phyloP scores from a whole-genome alignment of 2,329 filamentous ascomycete species.

The Paramyrothecium sp. region DNA sequence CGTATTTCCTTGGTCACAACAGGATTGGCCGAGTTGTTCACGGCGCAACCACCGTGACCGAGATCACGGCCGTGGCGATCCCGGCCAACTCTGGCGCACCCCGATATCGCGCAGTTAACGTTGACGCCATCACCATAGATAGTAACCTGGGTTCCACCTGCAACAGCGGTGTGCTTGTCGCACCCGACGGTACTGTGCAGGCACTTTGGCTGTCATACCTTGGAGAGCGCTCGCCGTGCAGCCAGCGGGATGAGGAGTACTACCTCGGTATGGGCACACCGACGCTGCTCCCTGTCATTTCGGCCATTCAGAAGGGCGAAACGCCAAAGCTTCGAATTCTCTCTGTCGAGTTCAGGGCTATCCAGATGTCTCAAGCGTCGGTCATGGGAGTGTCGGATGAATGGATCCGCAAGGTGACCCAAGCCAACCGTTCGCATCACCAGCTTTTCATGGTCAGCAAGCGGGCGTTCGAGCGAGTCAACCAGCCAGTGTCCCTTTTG shows the following conservation, averaged over 20 bases:
- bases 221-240: constrained; percentile 77
- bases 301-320: constrained; percentile 77
- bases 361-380: constrained; percentile 94
- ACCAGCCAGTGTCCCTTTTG: constrained; percentile 57
- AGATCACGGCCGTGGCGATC: constrained; percentile 95
- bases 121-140: constrained; percentile 96
- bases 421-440: constrained; percentile 86
- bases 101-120: constrained; percentile 89
- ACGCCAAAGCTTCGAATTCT: constrained; percentile 84
- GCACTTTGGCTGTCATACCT: constrained; percentile 97
- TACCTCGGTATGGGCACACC: constrained; percentile 90
- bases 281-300: constrained; percentile 83
- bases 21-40: constrained; percentile 92
- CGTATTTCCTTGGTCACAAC: constrained; percentile 98
- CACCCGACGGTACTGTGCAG: constrained; percentile 88
- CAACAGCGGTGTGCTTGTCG: constrained; percentile 87
- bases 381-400: constrained; percentile 97
- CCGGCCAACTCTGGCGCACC: constrained; percentile 90
- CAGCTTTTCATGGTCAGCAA: constrained; percentile 99
- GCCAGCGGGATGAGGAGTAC: constrained; percentile 90
- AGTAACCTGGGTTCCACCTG: constrained; percentile 89
- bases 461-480: constrained; percentile 64
- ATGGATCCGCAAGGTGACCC: constrained; percentile 89
- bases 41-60: constrained; percentile 90
- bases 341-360: constrained; percentile 89